A percentile compares a stretch with the other conserved stretches of the same genome.
Evolutionary conservation across 2,329 filamentous ascomycete genomes (phyloP).

Genomic region (Verticillium tricorpus): DNA sequence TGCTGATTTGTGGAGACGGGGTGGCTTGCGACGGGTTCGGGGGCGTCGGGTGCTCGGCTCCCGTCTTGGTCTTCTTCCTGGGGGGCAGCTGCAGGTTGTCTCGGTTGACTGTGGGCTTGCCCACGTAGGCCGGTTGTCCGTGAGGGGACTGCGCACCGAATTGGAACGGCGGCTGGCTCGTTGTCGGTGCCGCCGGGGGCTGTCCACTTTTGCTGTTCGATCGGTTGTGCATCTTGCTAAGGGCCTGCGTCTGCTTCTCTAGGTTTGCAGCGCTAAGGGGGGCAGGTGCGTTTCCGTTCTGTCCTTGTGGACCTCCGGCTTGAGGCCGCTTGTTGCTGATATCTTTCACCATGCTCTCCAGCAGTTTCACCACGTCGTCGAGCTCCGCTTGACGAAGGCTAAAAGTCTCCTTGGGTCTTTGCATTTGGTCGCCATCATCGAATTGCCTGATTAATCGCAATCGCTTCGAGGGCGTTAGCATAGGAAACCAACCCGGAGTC

Average conservation of each 20-base stretch:
- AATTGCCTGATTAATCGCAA: conserved; percentile 51
- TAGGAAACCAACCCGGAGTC: conserved; percentile 24
- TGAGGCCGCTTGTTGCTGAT: conserved; percentile 25
- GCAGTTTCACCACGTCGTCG: conserved; percentile 40
- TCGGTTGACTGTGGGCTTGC: conserved; percentile 45
- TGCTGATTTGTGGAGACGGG: conserved; percentile 43
- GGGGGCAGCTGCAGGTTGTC: conserved; percentile 52
- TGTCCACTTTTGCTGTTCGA: conserved; percentile 41
- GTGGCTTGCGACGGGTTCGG: conserved; percentile 35
- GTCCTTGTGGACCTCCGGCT: conserved; percentile 6
- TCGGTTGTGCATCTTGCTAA: conserved; percentile 42
- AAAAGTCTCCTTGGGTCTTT: conserved; percentile 40
- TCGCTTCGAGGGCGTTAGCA: conserved; percentile 32
- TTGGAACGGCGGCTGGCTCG: conserved; percentile 51
- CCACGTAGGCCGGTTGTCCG: conserved; percentile 53
- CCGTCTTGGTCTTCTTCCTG: conserved; percentile 51
- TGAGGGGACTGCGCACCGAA: conserved; percentile 54
- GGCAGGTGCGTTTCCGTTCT: conserved; percentile 9
- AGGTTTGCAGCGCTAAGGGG: conserved; percentile 43
- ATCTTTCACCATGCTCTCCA: conserved; percentile 50
- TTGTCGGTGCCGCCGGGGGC: conserved; percentile 53
- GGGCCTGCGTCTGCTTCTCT: conserved; percentile 46
- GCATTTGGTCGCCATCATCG: conserved; percentile 41
- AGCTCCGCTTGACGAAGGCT: conserved; percentile 49
- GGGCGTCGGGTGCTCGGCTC: conserved; percentile 25